A percentile compares a stretch with the other conserved stretches of the same genome.
Evolutionary conservation across 2,329 filamentous ascomycete genomes (phyloP).

Genomic region (Diaporthe sp.): DNA sequence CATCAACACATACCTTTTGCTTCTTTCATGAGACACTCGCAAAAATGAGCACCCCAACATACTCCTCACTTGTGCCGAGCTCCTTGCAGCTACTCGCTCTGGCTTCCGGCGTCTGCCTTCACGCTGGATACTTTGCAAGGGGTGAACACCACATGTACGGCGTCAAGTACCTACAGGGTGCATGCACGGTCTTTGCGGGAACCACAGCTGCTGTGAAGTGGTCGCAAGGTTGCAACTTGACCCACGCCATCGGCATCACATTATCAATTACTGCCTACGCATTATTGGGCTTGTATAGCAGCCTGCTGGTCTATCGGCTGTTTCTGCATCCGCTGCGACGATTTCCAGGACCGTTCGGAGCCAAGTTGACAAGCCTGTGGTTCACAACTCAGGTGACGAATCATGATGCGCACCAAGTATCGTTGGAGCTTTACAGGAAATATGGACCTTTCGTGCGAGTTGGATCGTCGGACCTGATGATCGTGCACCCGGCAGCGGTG

Average conservation of each 20-base stretch:
- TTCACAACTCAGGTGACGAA: conserved; percentile 32
- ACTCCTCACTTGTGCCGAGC: neutral
- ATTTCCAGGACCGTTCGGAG: conserved; percentile 38
- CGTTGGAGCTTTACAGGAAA: conserved; percentile 32
- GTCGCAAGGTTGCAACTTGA: neutral
- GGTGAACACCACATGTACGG: neutral
- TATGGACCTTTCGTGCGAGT: conserved; percentile 37
- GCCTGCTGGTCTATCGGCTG: conserved; percentile 35
- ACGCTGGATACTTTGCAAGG: neutral
- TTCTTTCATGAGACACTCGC: neutral
- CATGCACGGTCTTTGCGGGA: neutral
- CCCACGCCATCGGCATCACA: neutral
- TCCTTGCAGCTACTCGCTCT: neutral
- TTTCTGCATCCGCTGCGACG: conserved; percentile 35
- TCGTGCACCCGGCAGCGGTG: conserved; percentile 38
- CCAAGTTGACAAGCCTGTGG: conserved; percentile 35
- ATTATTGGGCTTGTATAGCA: conserved; percentile 59
- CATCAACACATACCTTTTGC: neutral
- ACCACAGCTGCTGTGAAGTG: neutral
- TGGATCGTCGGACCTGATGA: conserved; percentile 39
- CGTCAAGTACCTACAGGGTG: neutral
- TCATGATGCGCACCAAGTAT: conserved; percentile 30
- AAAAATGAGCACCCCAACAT: neutral
- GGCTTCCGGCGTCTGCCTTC: neutral
- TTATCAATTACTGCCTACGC: neutral